Evolutionary conservation across 768 basidiomycete genomes (phyloP), one percentile per base, ranked within the genome.

Genomic region (Pleurotus sapidus): DNA sequence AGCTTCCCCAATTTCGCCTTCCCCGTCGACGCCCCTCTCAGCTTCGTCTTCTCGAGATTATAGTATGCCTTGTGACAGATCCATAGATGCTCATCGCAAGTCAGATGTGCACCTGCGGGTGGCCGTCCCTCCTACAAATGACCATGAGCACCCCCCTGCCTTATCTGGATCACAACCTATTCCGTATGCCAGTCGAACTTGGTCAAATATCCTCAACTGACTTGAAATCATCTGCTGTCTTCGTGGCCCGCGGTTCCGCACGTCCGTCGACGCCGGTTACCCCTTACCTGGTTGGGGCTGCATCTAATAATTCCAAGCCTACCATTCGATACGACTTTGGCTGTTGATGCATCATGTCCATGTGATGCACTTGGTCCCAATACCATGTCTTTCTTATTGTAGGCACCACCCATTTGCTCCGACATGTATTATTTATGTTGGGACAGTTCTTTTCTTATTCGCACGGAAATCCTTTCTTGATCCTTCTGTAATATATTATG

Each of bases 351-450:
- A 38, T 45, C 42, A 45, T 45, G 18, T 38, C 51, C 39, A 54
- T 54, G 51, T 54, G 51, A 54, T 54, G 39, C 51, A 42, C 42
- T 54, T 54, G 42, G 51, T 42, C 39, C 39, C 51, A 24, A 23
- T 37, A 54, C 15, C 23, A 38, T 17, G 51, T n/a, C 51, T 34
- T 38, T 30, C 37, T 42, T 54, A 42, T 40, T 54, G 18, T 54
- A 12, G 39, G 38, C 51, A 54, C 42, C 39, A 39, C 51, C 24
- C 25, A 39, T 42, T 54, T 20, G 39, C 23, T 9, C 20, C 51
- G 25, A 54, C 51, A 42, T 54, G 18, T 54, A 43, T 40, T 54
- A 40, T 54, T 42, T 54, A 54, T 40, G 40, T 34, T 34, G 11
- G 30, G 30, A 34, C 30, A 34, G 3, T 34, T 34, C 30, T 34